Conservation (phyloP, 2,329 filamentous ascomycete genomes). For the Fusarium clavum region DNA sequence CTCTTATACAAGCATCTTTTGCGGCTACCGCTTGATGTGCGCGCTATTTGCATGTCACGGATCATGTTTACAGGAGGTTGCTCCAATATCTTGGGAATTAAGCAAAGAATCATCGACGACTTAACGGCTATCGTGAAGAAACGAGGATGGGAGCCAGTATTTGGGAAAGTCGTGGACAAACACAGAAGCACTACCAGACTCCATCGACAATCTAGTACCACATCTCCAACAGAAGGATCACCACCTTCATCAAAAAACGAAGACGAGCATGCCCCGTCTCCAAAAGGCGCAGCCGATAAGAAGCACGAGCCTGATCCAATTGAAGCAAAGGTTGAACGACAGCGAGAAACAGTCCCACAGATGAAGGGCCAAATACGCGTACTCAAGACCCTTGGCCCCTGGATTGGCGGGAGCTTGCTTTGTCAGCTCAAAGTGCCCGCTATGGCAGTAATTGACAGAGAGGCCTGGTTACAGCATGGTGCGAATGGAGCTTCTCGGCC, state of each 20-base stretch:
- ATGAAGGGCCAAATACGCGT: constrained; percentile 72
- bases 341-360: constrained; percentile 53
- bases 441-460: constrained; percentile 76
- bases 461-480: constrained; percentile 77
- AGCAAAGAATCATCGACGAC: constrained; percentile 80
- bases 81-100: constrained; percentile 82
- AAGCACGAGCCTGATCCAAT: constrained; percentile 49
- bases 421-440: constrained; percentile 76
- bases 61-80: constrained; percentile 88
- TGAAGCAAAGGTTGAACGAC: constrained; percentile 53
- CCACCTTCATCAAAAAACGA: constrained; percentile 39
- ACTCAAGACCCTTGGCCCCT: constrained; percentile 77
- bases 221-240: constrained; percentile 36
- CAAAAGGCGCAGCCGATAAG: constrained; percentile 41
- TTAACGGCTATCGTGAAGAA: constrained; percentile 73
- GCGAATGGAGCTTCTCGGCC: constrained; percentile 69
- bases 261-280: constrained; percentile 40
- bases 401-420: constrained; percentile 78
- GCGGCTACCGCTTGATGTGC: constrained; percentile 81
- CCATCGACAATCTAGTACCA: constrained; percentile 47
- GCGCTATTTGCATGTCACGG: constrained; percentile 87
- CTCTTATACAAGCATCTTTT: constrained; percentile 83
- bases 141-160: constrained; percentile 81
- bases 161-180: constrained; percentile 73
- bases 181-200: constrained; percentile 60